Percentiles rank a stretch among this genome's conserved stretches.
Evolutionary conservation across 257 asterid genomes (phyloP).

Genomic region (Orobanche coerulescens): DNA sequence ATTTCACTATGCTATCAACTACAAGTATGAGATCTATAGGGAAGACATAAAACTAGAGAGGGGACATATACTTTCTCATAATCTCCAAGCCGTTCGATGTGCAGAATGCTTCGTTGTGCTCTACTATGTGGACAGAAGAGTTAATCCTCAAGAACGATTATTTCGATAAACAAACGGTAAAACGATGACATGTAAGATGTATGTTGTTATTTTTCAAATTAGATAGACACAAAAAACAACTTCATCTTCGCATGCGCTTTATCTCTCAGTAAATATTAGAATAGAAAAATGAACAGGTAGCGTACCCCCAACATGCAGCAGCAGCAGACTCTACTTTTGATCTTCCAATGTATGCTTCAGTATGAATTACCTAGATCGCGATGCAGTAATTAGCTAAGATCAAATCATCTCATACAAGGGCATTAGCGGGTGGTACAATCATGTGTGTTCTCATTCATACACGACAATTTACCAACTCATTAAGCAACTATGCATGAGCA

Average conservation of each 20-base stretch:
- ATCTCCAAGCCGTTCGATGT: too few species aligned
- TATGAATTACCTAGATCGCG: slow-evolving; percentile 63
- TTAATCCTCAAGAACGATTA: slow-evolving; percentile 54
- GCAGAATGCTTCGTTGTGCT: too few species aligned
- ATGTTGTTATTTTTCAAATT: background rate
- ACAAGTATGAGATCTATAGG: background rate
- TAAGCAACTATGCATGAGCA: too few species aligned
- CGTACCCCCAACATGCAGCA: slow-evolving; percentile 90
- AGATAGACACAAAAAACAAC: background rate
- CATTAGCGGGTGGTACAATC: background rate
- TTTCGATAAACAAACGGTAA: background rate
- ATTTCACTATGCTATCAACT: background rate
- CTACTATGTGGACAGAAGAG: slow-evolving; percentile 60
- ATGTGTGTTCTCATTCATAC: too few species aligned
- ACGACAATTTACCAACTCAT: too few species aligned
- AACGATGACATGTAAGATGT: background rate
- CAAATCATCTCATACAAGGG: slow-evolving; percentile 9
- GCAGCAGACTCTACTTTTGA: slow-evolving; percentile 99
- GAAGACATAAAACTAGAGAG: background rate
- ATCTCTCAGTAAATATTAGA: background rate
- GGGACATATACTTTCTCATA: slow-evolving; percentile 45
- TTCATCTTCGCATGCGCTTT: background rate
- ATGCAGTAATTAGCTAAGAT: slow-evolving; percentile 11
- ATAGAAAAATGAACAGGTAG: slow-evolving; percentile 2
- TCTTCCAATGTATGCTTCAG: slow-evolving; percentile 89